Evolutionary conservation across 306 rosid genomes (phyloP).

Genomic region (Gillenia trifoliata): DNA sequence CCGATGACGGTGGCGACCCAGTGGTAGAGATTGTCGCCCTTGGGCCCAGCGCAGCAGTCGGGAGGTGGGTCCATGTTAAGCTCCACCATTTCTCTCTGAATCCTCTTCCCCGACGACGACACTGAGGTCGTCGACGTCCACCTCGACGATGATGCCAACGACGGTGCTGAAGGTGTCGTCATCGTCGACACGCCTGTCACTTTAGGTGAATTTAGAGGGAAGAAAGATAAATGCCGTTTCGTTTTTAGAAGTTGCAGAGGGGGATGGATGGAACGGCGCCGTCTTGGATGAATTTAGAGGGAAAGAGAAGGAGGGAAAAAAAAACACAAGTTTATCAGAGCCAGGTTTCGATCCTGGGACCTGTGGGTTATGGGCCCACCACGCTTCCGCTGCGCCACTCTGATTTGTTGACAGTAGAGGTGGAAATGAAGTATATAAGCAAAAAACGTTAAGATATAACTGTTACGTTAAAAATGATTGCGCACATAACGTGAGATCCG

Average conservation of each 20-base stretch:
- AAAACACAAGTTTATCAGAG: slow-evolving; percentile 1
- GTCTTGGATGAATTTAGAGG: not conserved
- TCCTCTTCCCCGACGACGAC: slow-evolving; percentile 81
- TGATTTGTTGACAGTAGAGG: not conserved
- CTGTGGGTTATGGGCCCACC: slow-evolving; percentile 50
- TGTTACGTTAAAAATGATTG: no score
- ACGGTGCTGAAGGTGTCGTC: slow-evolving; percentile 28
- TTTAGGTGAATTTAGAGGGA: no score
- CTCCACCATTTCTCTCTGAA: slow-evolving; percentile 81
- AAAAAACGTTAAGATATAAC: no score
- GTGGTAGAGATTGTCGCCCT: slow-evolving; percentile 91
- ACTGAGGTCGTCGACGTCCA: slow-evolving; percentile 72
- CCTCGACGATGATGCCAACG: slow-evolving; percentile 42
- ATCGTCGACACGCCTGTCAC: slow-evolving; percentile 3
- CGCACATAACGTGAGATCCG: no score
- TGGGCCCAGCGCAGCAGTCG: slow-evolving; percentile 83
- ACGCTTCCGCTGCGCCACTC: slow-evolving; percentile 53
- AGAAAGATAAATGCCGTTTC: not conserved
- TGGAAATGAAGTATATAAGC: fast-evolving
- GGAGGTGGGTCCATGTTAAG: slow-evolving; percentile 76
- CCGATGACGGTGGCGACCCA: slow-evolving; percentile 93
- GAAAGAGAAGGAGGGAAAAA: not conserved
- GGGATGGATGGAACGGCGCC: not conserved
- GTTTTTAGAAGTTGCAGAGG: not conserved
- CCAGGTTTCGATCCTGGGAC: slow-evolving; percentile 51